Conservation (phyloP, 192 early-diverging fungal species). For the Coemansia sp. region DNA sequence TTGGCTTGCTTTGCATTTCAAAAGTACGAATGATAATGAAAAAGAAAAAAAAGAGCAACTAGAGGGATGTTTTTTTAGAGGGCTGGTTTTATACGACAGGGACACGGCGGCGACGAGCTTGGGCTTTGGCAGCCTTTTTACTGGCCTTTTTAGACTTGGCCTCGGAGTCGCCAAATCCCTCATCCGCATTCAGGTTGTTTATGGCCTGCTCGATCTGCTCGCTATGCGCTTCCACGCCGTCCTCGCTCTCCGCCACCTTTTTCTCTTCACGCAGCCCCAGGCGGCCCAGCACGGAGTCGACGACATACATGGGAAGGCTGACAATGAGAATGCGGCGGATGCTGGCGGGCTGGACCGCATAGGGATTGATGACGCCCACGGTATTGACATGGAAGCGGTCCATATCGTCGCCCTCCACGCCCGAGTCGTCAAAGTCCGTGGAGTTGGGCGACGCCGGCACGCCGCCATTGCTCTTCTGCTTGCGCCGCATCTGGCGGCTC, state of each 20-base stretch:
- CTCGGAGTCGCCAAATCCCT: slow-evolving; percentile 14
- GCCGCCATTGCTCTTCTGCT: slow-evolving; percentile 16
- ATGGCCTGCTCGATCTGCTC: slow-evolving; percentile 8
- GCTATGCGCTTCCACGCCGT: neutral
- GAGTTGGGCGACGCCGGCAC: neutral
- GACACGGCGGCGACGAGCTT: slow-evolving; percentile 46
- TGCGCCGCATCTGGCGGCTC: slow-evolving; percentile 13
- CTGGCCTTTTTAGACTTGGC: slow-evolving; percentile 42
- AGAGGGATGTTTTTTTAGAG: neutral
- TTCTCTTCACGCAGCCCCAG: slow-evolving; percentile 10
- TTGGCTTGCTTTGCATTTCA: slow-evolving; percentile 4
- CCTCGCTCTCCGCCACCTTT: slow-evolving; percentile 7
- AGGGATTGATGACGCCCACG: slow-evolving; percentile 51
- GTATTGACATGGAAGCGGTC: slow-evolving; percentile 33
- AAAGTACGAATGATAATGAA: neutral
- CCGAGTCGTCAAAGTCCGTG: slow-evolving; percentile 32
- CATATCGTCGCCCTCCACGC: slow-evolving; percentile 35
- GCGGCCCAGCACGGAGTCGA: slow-evolving; percentile 10
- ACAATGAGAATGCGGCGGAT: slow-evolving; percentile 31
- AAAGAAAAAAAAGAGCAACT: too few relatives aligned
- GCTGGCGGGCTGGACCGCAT: slow-evolving; percentile 36
- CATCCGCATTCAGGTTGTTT: slow-evolving; percentile 1
- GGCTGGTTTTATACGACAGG: slow-evolving; percentile 26
- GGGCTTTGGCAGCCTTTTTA: slow-evolving; percentile 39
- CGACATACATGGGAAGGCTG: slow-evolving; percentile 19